These are phyloP conservation scores for Carpinus viminea DNA, from an alignment of 306 rosid genomes.

Conservation along the genomic window DNA sequence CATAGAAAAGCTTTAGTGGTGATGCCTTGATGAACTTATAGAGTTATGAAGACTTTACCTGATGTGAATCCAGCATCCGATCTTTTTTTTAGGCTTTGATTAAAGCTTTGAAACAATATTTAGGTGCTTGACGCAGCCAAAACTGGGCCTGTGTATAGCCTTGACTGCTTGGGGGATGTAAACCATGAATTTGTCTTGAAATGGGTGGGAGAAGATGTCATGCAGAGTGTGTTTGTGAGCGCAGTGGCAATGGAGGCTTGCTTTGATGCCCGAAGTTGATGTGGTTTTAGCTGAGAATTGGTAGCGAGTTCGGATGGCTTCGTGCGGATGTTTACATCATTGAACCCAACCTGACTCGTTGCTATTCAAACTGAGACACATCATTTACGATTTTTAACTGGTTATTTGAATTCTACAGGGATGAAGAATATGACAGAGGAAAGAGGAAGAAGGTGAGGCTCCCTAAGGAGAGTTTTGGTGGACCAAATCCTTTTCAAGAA, in stretches of 20 bases:
- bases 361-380: not conserved
- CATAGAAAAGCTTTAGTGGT: not conserved
- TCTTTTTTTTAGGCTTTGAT: not conserved
- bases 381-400: not conserved
- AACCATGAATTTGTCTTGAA: not conserved
- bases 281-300: too few species aligned
- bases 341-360: not conserved
- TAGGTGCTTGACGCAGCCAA: not conserved
- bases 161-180: not conserved
- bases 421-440: slow-evolving; percentile 84
- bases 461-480: slow-evolving; percentile 50
- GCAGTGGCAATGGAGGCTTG: not conserved
- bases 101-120: not conserved
- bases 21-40: not conserved
- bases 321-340: not conserved
- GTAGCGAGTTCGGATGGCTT: not conserved
- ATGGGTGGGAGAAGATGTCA: not conserved
- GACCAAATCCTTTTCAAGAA: slow-evolving; percentile 78
- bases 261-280: too few species aligned
- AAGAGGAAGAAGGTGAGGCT: slow-evolving; percentile 74
- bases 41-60: not conserved
- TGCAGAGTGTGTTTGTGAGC: not conserved
- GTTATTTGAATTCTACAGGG: slow-evolving; percentile 53
- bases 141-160: not conserved
- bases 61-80: not conserved